Conservation (phyloP, 495 filamentous ascomycete species). For the Podospora conica region DNA sequence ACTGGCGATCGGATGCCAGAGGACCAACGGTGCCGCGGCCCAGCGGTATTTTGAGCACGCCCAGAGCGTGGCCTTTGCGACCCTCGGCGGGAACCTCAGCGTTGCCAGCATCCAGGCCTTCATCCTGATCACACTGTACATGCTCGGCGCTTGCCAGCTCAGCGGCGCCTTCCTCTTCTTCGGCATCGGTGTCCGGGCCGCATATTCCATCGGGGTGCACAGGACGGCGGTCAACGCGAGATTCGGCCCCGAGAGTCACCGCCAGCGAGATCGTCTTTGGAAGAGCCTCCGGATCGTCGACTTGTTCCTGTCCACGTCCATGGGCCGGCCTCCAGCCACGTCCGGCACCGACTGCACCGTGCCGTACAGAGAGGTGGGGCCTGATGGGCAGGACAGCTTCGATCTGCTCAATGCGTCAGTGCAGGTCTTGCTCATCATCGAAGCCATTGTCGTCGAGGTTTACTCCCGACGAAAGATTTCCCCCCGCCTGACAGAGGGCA, state of each 20-base stretch:
- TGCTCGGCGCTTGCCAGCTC: constrained; percentile 54
- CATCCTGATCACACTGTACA: constrained; percentile 54
- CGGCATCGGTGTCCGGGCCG: constrained; percentile 53
- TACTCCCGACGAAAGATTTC: constrained; percentile 43
- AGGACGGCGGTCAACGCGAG: constrained; percentile 54
- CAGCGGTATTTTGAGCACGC: constrained; percentile 52
- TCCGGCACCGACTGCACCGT: constrained; percentile 54
- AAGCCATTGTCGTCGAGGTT: constrained; percentile 37
- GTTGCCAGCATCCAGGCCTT: constrained; percentile 54
- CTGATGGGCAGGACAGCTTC: constrained; percentile 29
- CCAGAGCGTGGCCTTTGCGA: constrained; percentile 48
- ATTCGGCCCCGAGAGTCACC: constrained; percentile 45
- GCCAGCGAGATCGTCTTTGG: constrained; percentile 52
- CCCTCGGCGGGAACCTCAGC: constrained; percentile 50
- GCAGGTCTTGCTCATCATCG: constrained; percentile 38
- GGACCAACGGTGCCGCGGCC: constrained; percentile 43
- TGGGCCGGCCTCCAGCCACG: constrained; percentile 55
- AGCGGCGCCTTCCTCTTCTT: constrained; percentile 56
- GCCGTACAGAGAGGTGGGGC: constrained; percentile 23
- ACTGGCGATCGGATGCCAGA: constrained; percentile 55
- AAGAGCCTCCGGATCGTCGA: constrained; percentile 57
- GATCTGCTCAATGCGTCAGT: constrained; percentile 41
- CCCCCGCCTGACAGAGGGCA: constrained; percentile 40
- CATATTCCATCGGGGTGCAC: constrained; percentile 56
- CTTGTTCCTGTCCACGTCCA: constrained; percentile 53